These are phyloP conservation scores for Sugiyamaella paludigena DNA, from an alignment of 1,139 yeast species.

Conservation along the genomic window DNA sequence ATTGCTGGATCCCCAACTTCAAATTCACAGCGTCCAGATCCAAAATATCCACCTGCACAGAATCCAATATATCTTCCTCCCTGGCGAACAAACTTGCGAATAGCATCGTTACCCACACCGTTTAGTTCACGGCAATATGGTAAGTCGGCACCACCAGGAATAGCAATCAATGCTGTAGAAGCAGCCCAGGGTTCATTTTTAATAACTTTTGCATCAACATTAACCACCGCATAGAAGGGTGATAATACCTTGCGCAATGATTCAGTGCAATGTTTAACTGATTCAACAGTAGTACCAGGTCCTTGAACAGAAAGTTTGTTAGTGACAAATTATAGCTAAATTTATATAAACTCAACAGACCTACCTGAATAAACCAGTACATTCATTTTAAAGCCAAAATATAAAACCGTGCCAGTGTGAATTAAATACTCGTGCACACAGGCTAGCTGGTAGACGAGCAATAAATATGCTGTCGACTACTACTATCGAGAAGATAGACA, in stretches of 20 bases:
- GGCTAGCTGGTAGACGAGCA: too few species aligned
- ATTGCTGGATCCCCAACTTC: slow-evolving; percentile 64
- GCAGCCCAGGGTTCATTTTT: slow-evolving; percentile 83
- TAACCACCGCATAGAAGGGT: slow-evolving; percentile 82
- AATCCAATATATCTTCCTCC: slow-evolving; percentile 87
- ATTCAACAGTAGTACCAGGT: slow-evolving; percentile 83
- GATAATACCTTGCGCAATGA: slow-evolving; percentile 72
- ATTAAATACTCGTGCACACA: too few species aligned
- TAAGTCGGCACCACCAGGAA: slow-evolving; percentile 97
- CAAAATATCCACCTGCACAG: slow-evolving; percentile 97
- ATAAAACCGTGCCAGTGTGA: too few species aligned
- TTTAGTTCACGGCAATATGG: slow-evolving; percentile 73
- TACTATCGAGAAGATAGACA: too few species aligned
- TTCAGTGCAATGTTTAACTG: slow-evolving; percentile 80
- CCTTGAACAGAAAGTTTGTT: slow-evolving; percentile 38
- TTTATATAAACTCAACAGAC: slow-evolving; percentile 18
- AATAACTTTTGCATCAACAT: slow-evolving; percentile 62
- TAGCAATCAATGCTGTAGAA: slow-evolving; percentile 73
- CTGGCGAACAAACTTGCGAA: slow-evolving; percentile 60
- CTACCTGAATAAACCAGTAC: slow-evolving; percentile 68
- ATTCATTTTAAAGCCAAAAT: slow-evolving; percentile 49
- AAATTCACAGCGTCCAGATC: slow-evolving; percentile 73
- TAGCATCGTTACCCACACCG: slow-evolving; percentile 63
- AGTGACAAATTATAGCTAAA: background rate
- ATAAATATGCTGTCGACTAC: too few species aligned